A percentile compares a stretch with the other conserved stretches of the same genome.
Evolutionary conservation across 2,329 filamentous ascomycete species (phyloP).

Genomic region (Mycosphaerelloides madeirae): DNA sequence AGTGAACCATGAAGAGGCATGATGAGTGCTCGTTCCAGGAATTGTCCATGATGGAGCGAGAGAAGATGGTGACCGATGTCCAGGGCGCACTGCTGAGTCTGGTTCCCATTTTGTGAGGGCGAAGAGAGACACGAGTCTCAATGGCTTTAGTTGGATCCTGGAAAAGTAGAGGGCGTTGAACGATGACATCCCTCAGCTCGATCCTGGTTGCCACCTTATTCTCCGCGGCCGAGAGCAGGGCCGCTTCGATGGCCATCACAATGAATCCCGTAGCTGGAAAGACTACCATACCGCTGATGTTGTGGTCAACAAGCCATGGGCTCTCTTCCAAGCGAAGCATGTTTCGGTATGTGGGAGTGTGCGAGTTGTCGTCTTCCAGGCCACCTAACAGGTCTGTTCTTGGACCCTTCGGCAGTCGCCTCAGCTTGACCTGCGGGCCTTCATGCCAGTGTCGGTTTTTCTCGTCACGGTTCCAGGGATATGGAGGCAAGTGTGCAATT

Average conservation of each 20-base stretch:
- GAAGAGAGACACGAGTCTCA: neutral
- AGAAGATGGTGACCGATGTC: neutral
- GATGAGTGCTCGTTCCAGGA: slow-evolving; percentile 5
- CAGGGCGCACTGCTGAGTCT: neutral
- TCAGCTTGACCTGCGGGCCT: neutral
- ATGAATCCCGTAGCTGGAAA: slow-evolving; percentile 17
- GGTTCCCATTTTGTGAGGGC: neutral
- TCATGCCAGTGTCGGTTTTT: slow-evolving; percentile 7
- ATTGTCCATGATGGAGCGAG: neutral
- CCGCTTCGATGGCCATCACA: slow-evolving; percentile 19
- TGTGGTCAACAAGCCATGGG: slow-evolving; percentile 25
- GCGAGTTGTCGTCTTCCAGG: neutral
- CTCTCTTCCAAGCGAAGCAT: slow-evolving; percentile 18
- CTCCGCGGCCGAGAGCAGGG: slow-evolving; percentile 4
- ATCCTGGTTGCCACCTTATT: slow-evolving; percentile 30
- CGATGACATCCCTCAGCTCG: slow-evolving; percentile 42
- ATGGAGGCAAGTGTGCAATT: slow-evolving; percentile 3
- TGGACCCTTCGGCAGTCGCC: neutral
- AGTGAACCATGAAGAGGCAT: slow-evolving; percentile 3
- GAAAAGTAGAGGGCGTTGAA: slow-evolving; percentile 7
- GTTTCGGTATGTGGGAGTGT: slow-evolving; percentile 21
- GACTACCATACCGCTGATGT: slow-evolving; percentile 8
- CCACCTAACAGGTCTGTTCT: neutral
- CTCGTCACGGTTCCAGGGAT: neutral
- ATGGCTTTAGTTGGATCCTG: neutral